Conservation (phyloP, 306 rosid genomes). For the Arachis hypogaea region DNA sequence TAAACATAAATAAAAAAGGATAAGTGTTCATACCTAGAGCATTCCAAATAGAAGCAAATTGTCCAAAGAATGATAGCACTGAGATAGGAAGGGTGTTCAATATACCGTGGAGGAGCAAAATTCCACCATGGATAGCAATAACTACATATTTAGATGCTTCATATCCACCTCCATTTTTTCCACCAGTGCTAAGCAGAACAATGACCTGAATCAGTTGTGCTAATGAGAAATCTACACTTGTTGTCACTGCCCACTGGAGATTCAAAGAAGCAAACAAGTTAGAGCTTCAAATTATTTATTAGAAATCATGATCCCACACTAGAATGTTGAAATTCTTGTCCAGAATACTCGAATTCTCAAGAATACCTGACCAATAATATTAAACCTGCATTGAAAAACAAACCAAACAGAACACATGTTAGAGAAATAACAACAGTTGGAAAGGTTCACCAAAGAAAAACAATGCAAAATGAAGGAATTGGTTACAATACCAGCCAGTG, state of each 20-base stretch:
- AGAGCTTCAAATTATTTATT: constrained; percentile 24
- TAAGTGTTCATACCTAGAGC: constrained; percentile 55
- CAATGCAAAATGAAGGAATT: no score
- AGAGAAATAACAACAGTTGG: constrained; percentile 16
- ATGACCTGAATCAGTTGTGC: constrained; percentile 88
- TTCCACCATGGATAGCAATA: constrained; percentile 71
- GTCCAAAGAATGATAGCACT: constrained; percentile 83
- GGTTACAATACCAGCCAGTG: constrained; percentile 80
- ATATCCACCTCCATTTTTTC: constrained; percentile 81
- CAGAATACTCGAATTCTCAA: constrained; percentile 34
- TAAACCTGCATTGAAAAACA: constrained; percentile 75
- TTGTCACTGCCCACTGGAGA: constrained; percentile 98
- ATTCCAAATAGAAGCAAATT: constrained; percentile 90
- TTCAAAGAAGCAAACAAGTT: constrained; percentile 41
- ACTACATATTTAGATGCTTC: constrained; percentile 75
- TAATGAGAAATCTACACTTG: constrained; percentile 89
- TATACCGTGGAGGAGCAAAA: constrained; percentile 76
- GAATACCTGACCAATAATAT: constrained; percentile 97
- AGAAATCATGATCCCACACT: constrained; percentile 37
- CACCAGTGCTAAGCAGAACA: constrained; percentile 90
- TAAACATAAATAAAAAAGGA: no score
- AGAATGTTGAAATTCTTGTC: constrained; percentile 46
- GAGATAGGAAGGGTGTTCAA: constrained; percentile 84
- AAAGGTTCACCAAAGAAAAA: no score
- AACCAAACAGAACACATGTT: constrained; percentile 38